Conservation (phyloP, 2,329 filamentous ascomycete species). For the Fusarium scirpi region DNA sequence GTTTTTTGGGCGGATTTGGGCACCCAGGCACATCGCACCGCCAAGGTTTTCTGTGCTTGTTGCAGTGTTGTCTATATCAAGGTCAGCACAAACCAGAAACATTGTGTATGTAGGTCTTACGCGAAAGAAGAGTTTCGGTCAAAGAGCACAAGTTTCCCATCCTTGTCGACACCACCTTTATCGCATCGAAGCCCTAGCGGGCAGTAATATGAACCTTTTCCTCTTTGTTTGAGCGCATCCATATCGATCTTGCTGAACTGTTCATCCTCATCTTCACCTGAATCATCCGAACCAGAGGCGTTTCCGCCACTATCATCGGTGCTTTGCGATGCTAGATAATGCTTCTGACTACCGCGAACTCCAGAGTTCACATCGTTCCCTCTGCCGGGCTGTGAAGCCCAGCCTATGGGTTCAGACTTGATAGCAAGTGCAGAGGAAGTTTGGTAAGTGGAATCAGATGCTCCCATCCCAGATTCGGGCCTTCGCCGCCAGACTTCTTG, state of each 20-base stretch:
- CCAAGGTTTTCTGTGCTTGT: constrained; percentile 59
- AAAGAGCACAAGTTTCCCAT: constrained; percentile 55
- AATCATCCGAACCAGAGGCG: constrained; percentile 49
- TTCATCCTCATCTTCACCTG: constrained; percentile 51
- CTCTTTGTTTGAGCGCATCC: constrained; percentile 55
- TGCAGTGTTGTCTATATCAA: constrained; percentile 55
- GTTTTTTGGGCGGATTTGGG: constrained; percentile 57
- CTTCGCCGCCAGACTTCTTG: constrained; percentile 49
- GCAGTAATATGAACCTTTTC: constrained; percentile 55
- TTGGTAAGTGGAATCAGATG: constrained; percentile 32
- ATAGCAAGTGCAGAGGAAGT: constrained; percentile 43
- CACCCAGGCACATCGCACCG: constrained; percentile 55
- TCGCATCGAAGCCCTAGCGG: constrained; percentile 53
- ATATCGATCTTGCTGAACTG: constrained; percentile 54
- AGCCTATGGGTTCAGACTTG: constrained; percentile 38
- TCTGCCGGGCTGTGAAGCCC: constrained; percentile 29
- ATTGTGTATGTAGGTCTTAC: constrained; percentile 44
- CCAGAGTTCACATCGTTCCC: constrained; percentile 40
- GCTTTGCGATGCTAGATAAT: constrained; percentile 41
- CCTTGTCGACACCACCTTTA: constrained; percentile 57
- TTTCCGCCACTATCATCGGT: constrained; percentile 30
- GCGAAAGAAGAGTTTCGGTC: constrained; percentile 58
- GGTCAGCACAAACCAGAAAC: constrained; percentile 34
- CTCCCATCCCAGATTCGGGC: constrained; percentile 23
- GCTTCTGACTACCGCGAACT: constrained; percentile 40